Percentiles rank a stretch among this genome's conserved stretches.
Conservation (phyloP, 1,284 basidiomycete species). For the Golubevia pallescens region DNA sequence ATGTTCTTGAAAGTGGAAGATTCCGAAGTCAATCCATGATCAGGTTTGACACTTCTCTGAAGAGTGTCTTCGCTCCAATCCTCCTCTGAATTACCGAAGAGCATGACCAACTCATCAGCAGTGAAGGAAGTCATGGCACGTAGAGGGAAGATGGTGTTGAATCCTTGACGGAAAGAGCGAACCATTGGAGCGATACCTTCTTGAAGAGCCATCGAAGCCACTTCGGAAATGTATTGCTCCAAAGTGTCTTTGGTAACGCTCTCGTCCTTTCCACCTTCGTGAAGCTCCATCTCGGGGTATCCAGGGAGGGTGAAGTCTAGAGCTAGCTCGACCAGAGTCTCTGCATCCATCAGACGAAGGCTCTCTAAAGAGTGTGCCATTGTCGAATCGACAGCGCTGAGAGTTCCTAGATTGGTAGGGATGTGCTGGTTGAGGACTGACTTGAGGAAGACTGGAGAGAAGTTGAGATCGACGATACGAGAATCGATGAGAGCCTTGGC, state of each 20-base stretch:
- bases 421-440: conserved; percentile 45
- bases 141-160: conserved; percentile 50
- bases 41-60: conserved; percentile 51
- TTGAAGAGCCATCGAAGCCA: conserved; percentile 29
- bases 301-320: conserved; percentile 58
- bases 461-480: conserved; percentile 60
- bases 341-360: conserved; percentile 36
- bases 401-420: conserved; percentile 31
- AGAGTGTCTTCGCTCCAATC: conserved; percentile 60
- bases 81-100: conserved; percentile 61
- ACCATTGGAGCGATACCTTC: conserved; percentile 33
- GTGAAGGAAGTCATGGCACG: conserved; percentile 48
- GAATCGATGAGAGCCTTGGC: conserved; percentile 62
- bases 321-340: conserved; percentile 36
- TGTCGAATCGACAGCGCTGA: conserved; percentile 34
- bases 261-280: conserved; percentile 28
- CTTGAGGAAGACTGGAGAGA: conserved; percentile 52
- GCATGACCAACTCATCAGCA: conserved; percentile 55
- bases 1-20: conserved; percentile 50
- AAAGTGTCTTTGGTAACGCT: conserved; percentile 34
- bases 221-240: conserved; percentile 40
- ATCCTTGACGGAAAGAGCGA: conserved; percentile 56
- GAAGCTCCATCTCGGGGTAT: conserved; percentile 32
- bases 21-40: conserved; percentile 57
- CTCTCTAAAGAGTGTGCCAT: conserved; percentile 45